Percentiles rank a stretch among this genome's conserved stretches.
These are phyloP conservation scores for Nitzschia sp. DNA, from an alignment of 108 stramenopile genomes.

Conservation along the genomic window DNA sequence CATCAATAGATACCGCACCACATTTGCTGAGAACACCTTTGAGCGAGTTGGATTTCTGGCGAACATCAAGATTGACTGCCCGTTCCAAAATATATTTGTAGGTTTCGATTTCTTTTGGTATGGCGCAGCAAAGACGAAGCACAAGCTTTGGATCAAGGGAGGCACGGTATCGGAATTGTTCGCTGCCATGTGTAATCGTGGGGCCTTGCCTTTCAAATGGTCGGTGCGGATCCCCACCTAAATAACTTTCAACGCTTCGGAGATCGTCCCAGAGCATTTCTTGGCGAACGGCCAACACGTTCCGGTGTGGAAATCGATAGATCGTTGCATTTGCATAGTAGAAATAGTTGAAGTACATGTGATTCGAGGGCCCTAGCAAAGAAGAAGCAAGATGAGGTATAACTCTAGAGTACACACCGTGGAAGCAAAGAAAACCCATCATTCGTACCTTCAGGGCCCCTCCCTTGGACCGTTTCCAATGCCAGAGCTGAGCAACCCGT, in stretches of 20 bases:
- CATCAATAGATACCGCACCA: background rate
- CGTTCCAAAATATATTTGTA: slow-evolving; percentile 9
- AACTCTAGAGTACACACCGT: background rate
- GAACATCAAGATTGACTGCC: slow-evolving; percentile 15
- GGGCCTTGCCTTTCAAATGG: slow-evolving; percentile 25
- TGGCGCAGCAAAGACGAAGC: slow-evolving; percentile 16
- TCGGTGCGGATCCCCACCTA: slow-evolving; percentile 8
- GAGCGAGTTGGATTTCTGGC: slow-evolving; percentile 6
- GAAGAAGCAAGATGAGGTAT: background rate
- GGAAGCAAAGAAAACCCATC: background rate
- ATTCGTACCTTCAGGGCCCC: slow-evolving; percentile 13
- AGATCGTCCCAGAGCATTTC: slow-evolving; percentile 28
- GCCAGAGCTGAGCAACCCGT: slow-evolving; percentile 16
- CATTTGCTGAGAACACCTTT: background rate
- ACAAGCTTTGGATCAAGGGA: slow-evolving; percentile 9
- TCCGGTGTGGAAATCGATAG: slow-evolving; percentile 2
- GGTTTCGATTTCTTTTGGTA: slow-evolving; percentile 5
- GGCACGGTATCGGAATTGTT: slow-evolving; percentile 21
- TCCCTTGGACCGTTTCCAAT: slow-evolving; percentile 8
- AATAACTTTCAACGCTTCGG: slow-evolving; percentile 4
- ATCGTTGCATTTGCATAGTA: slow-evolving; percentile 22
- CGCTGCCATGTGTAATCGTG: slow-evolving; percentile 27
- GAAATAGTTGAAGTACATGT: slow-evolving; percentile 25
- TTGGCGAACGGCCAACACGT: slow-evolving; percentile 12
- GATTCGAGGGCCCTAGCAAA: slow-evolving; percentile 18